Percentiles rank a stretch among this genome's conserved stretches.
Conservation (phyloP, 2,329 filamentous ascomycete species). For the Cadophora gregata region DNA sequence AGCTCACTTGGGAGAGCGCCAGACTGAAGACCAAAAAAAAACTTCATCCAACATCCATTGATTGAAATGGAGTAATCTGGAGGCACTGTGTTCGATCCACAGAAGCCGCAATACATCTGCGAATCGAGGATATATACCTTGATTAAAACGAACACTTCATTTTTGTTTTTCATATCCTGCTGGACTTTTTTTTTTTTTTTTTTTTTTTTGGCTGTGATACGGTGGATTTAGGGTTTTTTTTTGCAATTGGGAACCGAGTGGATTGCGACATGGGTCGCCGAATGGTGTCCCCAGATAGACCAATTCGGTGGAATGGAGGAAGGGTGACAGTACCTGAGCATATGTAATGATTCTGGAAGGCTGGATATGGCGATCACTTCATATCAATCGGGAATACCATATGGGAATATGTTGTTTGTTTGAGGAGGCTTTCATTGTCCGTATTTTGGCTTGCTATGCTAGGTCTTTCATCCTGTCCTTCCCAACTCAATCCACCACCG, state of each 20-base stretch:
- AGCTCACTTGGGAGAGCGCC: neutral
- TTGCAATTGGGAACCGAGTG: too few relatives aligned
- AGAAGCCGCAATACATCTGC: slow-evolving; percentile 3
- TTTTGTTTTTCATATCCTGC: neutral
- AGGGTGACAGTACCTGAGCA: too few relatives aligned
- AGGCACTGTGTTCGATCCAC: slow-evolving; percentile 7
- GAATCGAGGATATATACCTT: neutral
- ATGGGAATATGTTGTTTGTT: neutral
- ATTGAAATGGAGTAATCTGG: too few relatives aligned
- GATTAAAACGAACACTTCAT: neutral
- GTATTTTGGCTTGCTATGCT: neutral
- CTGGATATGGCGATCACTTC: neutral
- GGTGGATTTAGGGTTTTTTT: too few relatives aligned
- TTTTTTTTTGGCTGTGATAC: too few relatives aligned
- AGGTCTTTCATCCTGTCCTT: neutral
- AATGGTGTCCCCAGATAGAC: too few relatives aligned
- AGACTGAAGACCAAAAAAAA: neutral
- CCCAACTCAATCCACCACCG: neutral
- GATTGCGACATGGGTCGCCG: too few relatives aligned
- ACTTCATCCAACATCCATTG: too few relatives aligned
- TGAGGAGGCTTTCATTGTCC: slow-evolving; percentile 1
- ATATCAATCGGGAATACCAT: neutral
- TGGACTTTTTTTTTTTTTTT: neutral
- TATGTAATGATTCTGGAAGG: too few relatives aligned
- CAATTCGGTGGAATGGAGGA: too few relatives aligned